A percentile compares a stretch with the other conserved stretches of the same genome.
phyloP scores from a whole-genome alignment of 164 flowering plant genomes.

The Nymphaea thermarum region DNA sequence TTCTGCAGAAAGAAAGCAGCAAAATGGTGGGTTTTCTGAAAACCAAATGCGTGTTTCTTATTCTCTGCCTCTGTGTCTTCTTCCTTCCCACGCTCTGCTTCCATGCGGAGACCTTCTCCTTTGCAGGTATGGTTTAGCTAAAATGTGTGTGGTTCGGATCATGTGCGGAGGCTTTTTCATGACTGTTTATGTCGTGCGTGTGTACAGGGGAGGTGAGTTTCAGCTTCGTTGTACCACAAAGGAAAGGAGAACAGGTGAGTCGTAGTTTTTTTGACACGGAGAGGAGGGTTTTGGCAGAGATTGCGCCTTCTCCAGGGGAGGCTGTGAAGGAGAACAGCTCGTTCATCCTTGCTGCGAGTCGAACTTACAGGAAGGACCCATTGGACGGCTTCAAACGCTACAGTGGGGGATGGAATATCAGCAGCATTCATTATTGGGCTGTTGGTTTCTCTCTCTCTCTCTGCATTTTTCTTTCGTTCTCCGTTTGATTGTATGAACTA shows the following conservation, averaged over 20 bases:
- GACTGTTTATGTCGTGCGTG: neutral
- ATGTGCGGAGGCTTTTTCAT: neutral
- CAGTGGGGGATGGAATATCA: conserved; percentile 43
- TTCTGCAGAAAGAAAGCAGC: neutral
- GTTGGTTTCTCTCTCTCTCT: conserved; percentile 19
- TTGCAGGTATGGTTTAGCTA: neutral
- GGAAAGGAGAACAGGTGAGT: neutral
- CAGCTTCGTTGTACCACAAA: neutral
- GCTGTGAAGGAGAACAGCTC: conserved; percentile 7
- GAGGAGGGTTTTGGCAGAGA: neutral
- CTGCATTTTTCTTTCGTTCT: neutral
- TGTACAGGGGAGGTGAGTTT: neutral
- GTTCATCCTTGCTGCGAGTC: conserved; percentile 25
- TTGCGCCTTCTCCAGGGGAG: conserved; percentile 1
- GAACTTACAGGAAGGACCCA: conserved; percentile 41
- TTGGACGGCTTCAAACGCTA: conserved; percentile 23
- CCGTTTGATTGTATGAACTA: neutral
- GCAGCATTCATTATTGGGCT: conserved; percentile 26
- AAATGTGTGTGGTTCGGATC: neutral
- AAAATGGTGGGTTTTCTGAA: neutral
- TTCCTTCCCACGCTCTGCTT: neutral
- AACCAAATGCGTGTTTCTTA: neutral
- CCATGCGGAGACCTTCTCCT: neutral
- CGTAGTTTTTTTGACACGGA: neutral
- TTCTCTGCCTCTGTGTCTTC: neutral